Base-by-base conservation (phyloP, 805 yeast genomes). In the Schwanniomyces polymorphus region DNA sequence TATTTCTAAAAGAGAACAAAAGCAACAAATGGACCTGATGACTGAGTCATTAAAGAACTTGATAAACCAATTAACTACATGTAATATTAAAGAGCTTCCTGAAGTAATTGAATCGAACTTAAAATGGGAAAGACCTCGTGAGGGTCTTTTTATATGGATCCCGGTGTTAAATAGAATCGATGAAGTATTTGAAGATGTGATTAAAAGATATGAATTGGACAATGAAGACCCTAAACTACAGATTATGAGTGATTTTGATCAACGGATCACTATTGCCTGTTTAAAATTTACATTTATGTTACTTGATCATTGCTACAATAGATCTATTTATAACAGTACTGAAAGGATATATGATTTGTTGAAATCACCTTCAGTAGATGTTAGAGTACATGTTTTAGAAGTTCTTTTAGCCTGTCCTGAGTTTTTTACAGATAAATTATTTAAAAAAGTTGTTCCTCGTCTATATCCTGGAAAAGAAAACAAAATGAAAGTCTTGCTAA, bases 141-240 rank as follows among this genome's bases (percentile, higher is more conserved):
- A 86, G 31, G 86, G 88, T 55, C 65, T 92, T 28, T 78, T 77
- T 50, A 84, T 84, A 49, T 91, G 96, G 94, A 79, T 88, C 26
- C 78, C 85, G 0, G 81, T 88, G 1, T 70, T 92, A 55, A 86
- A 90, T 63, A 74, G 85, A 55, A 81, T 91, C 58, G 97, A 91
- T 60, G 76, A 72, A 10, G 75, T 88, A 6, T 68, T 88, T 44
- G 86, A 82, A 43, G 55, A 58, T 3, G 68, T 78, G 18, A 77
- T 86, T 12, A 66, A 66, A 7, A 80, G 80, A 50, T 86, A 88
- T 57, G 71, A 68, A 28, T 64, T 84, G 44, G 75, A 70, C 29
- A 72, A 72, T 11, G 77, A 76, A 16, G 56, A 65, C 44, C 77
- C 81, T 4, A 74, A 65, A 38, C 74, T 88, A 16, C 66, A 65